Conservation (phyloP, 768 basidiomycete species). For the Naganishia kalamii region DNA sequence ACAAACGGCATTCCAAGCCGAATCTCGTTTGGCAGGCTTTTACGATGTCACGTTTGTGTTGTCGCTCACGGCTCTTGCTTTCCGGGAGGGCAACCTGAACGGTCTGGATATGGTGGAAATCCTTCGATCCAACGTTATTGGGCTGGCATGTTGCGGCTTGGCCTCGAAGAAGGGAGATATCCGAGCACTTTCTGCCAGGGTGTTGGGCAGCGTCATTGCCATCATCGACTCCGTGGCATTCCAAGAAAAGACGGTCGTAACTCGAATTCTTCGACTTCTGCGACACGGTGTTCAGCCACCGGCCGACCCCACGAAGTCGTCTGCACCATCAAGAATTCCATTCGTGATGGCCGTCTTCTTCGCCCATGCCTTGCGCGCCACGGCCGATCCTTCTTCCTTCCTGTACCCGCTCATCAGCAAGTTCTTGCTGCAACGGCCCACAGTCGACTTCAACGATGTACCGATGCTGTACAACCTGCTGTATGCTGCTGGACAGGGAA, state of each 20-base stretch:
- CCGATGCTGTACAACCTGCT: slow-evolving; percentile 86
- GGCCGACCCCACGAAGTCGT: slow-evolving; percentile 21
- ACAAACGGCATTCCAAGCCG: slow-evolving; percentile 50
- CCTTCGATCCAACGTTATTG: slow-evolving; percentile 70
- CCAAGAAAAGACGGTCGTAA: slow-evolving; percentile 68
- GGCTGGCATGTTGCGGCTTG: slow-evolving; percentile 65
- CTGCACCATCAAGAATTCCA: slow-evolving; percentile 58
- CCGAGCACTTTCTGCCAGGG: slow-evolving; percentile 58
- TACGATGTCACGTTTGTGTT: slow-evolving; percentile 79
- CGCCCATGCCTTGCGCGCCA: slow-evolving; percentile 68
- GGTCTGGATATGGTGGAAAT: slow-evolving; percentile 77
- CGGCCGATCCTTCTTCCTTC: slow-evolving; percentile 82
- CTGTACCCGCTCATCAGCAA: slow-evolving; percentile 78
- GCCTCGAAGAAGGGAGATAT: slow-evolving; percentile 61
- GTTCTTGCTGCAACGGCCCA: slow-evolving; percentile 82
- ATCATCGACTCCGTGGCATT: slow-evolving; percentile 60
- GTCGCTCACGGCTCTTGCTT: slow-evolving; percentile 60
- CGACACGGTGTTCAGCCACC: slow-evolving; percentile 52
- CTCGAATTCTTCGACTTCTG: slow-evolving; percentile 64
- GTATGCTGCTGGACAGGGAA: slow-evolving; percentile 69
- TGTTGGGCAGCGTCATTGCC: slow-evolving; percentile 59
- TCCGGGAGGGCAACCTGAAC: slow-evolving; percentile 55
- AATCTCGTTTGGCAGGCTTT: slow-evolving; percentile 48
- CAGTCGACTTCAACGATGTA: slow-evolving; percentile 71
- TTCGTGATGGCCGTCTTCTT: slow-evolving; percentile 74